Base-by-base conservation (phyloP, 2,329 filamentous ascomycete genomes). In the Claviceps capensis region DNA sequence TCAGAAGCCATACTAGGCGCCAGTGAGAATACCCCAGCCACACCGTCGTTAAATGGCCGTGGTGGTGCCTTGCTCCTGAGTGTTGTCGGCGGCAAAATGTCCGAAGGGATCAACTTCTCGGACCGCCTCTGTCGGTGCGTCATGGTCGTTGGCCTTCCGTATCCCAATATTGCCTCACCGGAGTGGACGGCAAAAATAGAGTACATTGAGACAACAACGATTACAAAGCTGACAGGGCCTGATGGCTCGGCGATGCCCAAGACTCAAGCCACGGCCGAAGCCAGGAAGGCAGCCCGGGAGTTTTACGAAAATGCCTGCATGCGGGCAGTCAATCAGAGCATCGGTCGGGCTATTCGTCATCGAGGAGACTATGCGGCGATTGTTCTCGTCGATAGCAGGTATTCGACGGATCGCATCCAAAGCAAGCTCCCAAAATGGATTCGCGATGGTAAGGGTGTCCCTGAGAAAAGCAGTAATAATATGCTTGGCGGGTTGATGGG, bases 71-170 rank as follows among this genome's bases (percentile, higher is more conserved):
- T 97, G 0, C 77, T 98, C 0, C 78, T 98, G 26, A 90, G 88
- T 51, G 90, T 98, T 3, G 85, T 98, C 2, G 91, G 91, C 51
- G 93, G 93, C 14, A 95, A 91, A 59, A 84, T 98, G 70, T 95
- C 88, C 53, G 93, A 98, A 69, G 93, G 93, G 57, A 98, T 98
- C 71, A 98, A 98, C 69, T 98, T 98, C 70, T 91, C 88, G 0
- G 90, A 98, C 68, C 76, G 78, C 3, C 80, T 98, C 0, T 93
- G 93, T 1, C 83, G 93, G 26, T 91, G 87, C 51, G 89, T 98
- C 8, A 73, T 95, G 14, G 85, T 97, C n/a, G 80, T 97, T 14
- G 93, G 93, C 0, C 72, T 98, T 4, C 93, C 93, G 0, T 98
- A 94, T 59, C 89, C 93, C 0, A 98, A 97, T 60, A 82, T 89